Base-by-base conservation (phyloP, 495 filamentous ascomycete genomes). In the Penicillium macrosclerotiorum region DNA sequence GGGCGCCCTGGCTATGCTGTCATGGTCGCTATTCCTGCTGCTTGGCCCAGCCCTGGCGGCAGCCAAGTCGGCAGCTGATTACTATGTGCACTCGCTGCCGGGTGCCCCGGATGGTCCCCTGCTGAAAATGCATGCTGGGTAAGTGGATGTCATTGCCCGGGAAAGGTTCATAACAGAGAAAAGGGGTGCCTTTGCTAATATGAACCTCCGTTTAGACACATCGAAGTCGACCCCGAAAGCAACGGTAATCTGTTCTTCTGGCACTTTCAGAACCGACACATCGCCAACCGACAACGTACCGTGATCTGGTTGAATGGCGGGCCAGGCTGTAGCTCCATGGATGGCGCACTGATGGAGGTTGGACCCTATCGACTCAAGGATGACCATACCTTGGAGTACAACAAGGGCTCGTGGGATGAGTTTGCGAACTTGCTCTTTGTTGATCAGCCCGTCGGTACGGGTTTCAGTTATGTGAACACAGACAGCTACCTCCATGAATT, bases 41-140 rank as follows among this genome's bases (percentile, higher is more conserved):
- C 49, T 64, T 18, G 62, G 43, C 18, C 54, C 62, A 4, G 37
- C 47, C 16, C 42, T 60, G 17, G 59, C 52, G 7, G 49, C 69
- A 8, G 77, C 76, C n/a, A 77, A 75, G 50, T 75, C 77, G 3
- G 84, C 90, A 19, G 88, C 82, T 16, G 93, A 97, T 64, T 98
- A 96, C 67, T 98, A 85, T 71, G 84, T 98, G 17, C 78, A 80
- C 47, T 78, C 78, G 7, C 72, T 98, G 14, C 93, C 93, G 3
- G 93, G 93, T 24, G 82, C 81, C n/a, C 93, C 93, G 11, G 75
- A 81, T 27, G 87, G 85, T 0, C 86, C 90, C 7, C 63, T 90
- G 45, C 62, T 94, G 52, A 96, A 95, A 73, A 96, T 97, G 91
- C 92, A 96, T 76, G 93, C 93, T 68, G 93, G 92, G 90, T 96